Base-by-base conservation (phyloP, 495 filamentous ascomycete species). In the Chaetomium tenue region DNA sequence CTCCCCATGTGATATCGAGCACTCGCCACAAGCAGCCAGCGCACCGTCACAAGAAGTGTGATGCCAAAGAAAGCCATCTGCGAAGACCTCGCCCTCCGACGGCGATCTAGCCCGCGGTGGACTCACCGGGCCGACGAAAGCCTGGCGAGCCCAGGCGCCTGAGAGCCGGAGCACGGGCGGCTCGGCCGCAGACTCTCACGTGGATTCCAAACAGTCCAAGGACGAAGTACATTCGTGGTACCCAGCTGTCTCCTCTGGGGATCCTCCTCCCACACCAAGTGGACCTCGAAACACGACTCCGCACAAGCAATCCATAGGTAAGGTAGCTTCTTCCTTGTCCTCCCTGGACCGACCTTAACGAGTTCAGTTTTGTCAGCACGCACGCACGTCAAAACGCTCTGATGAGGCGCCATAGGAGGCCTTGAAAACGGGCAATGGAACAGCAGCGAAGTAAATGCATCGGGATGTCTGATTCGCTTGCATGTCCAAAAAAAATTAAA, bases 1-100 rank as follows among this genome's bases (percentile, higher is more conserved):
- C 59, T 51, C 58, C 30, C 68, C 68, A 63, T 70, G 68, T 70
- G 68, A 70, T 63, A 54, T 62, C 26, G 30, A n/a, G 30, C 60
- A 37, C 54, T 64, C 58, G 60, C 63, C 20, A 5, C 20, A 23
- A 12, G 33, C 33, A 37, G 33, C 33, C 33, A 37, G 33, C 33
- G 8, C 33, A 37, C 33, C 33, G 33, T 37, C 33, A 37, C 33
- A 8, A 37, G 33, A 37, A 37, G 6, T 12, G 22, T 25, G 25
- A 11, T 54, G 52, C 30, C 52, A 20, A 33, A 37, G 52, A n/a
- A 18, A 18, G 52, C 15, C 26, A 54, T 0, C 12, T 2, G 51
- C 25, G 7, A 30, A 53, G 25, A 6, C n/a, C 15, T 5, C 37
- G n/a, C 6, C 37, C 46, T 50, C 46, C 46, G 18, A 23, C 20